Conservation (phyloP, 1,139 yeast genomes). For the Nakaseomyces bracarensis region DNA sequence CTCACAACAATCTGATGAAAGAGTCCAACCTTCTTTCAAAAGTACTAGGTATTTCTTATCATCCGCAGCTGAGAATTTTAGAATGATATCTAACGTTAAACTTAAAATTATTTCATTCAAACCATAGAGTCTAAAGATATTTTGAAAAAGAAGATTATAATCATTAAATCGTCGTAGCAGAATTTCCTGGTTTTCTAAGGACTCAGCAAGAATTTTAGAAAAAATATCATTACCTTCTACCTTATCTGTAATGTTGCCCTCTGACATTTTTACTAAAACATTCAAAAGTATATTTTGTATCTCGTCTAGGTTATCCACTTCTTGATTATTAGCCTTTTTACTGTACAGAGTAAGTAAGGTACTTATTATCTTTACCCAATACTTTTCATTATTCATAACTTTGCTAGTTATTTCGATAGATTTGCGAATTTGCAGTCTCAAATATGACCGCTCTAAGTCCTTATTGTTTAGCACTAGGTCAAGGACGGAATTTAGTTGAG, state of each 20-base stretch:
- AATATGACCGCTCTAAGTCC: too few relatives aligned
- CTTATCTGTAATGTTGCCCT: background rate
- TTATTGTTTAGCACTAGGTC: too few relatives aligned
- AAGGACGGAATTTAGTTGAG: background rate
- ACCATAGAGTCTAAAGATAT: slow-evolving; percentile 21
- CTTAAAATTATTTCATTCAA: slow-evolving; percentile 22
- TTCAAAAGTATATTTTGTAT: background rate
- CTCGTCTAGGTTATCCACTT: background rate
- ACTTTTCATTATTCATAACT: background rate
- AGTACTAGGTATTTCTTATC: slow-evolving; percentile 15
- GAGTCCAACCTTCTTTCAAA: slow-evolving; percentile 50
- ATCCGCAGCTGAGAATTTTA: slow-evolving; percentile 18
- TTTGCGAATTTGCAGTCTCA: background rate
- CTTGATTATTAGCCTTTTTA: background rate
- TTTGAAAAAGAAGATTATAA: slow-evolving; percentile 16
- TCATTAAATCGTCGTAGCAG: slow-evolving; percentile 21
- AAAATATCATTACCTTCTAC: slow-evolving; percentile 7
- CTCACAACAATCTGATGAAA: slow-evolving; percentile 49
- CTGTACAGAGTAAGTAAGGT: background rate
- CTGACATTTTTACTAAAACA: slow-evolving; percentile 3
- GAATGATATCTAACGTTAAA: slow-evolving; percentile 18
- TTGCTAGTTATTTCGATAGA: background rate
- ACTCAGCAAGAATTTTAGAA: slow-evolving; percentile 20
- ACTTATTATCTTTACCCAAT: background rate
- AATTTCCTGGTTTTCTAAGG: slow-evolving; percentile 24